Evolutionary conservation across 768 basidiomycete species (phyloP), one percentile per base, ranked within the genome.

Genomic region (Antrodiella citrinella): DNA sequence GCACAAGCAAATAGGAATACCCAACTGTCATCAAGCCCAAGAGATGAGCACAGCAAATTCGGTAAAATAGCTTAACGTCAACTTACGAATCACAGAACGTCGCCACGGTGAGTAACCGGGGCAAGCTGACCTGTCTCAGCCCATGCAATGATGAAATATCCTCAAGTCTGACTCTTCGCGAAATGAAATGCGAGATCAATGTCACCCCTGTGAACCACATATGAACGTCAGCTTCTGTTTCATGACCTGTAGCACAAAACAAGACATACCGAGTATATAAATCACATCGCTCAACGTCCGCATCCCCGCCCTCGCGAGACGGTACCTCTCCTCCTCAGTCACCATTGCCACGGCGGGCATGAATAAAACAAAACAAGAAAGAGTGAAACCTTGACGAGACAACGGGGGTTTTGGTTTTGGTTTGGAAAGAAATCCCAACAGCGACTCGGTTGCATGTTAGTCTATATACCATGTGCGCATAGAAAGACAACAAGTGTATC

Each of bases 1-100:
- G 45, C 51, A 75, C 72, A 64, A 7, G 64, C 58, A 41, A 74
- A 65, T 11, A 74, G 51, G 55, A 74, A 75, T 2, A 68, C 50
- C 69, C 71, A 76, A 11, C 60, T 61, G 45, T 9, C 23, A 15
- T 3, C 1, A 26, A 26, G 10, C 35, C 35, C 35, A 26, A 21
- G 15, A 38, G n/a, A n/a, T 18, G 38, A 30, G 43, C 19, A 12
- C 25, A 26, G 18, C 7, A 38, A 7, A 20, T 4, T n/a, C n/a
- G n/a, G 22, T 10, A 38, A 12, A 30, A 38, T 21, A 30, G 26
- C 9, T 20, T 42, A 26, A 13, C 2, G 20, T 0, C 11, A n/a
- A 58, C 58, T 20, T 48, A 62, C 60, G 75, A 73, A 47, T 69
- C 67, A 15, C 71, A 25, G 53, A 76, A 71, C 41, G 72, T 64